phyloP scores from a whole-genome alignment of 1,284 basidiomycete species.

The Hemileia vastatrix region DNA sequence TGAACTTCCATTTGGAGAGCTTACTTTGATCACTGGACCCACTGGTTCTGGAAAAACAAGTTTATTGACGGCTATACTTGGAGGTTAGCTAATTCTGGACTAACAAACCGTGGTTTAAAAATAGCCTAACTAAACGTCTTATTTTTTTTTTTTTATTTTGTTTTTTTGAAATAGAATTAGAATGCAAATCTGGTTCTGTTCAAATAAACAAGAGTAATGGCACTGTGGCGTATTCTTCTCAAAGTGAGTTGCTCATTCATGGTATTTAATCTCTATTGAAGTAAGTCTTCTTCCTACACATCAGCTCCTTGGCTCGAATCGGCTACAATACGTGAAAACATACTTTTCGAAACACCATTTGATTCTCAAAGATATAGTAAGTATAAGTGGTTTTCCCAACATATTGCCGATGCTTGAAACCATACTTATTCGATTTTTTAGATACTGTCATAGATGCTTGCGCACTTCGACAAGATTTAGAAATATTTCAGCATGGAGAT shows the following conservation, averaged over 20 bases:
- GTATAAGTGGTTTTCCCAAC: background rate
- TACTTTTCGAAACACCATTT: conserved; percentile 14
- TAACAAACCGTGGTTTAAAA: no score
- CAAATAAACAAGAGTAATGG: conserved; percentile 17
- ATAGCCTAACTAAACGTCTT: no score
- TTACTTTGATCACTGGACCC: conserved; percentile 19
- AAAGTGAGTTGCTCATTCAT: no score
- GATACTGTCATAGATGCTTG: conserved; percentile 16
- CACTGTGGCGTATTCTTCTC: conserved; percentile 15
- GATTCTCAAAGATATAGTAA: conserved; percentile 18
- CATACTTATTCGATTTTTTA: background rate
- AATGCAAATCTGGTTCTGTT: conserved; percentile 15
- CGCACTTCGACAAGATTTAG: conserved; percentile 18
- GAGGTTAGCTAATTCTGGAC: conserved; percentile 5
- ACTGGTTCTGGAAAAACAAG: conserved; percentile 23
- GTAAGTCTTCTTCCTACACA: no score
- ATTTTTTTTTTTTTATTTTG: no score
- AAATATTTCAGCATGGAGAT: conserved; percentile 20
- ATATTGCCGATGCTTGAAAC: background rate
- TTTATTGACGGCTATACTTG: conserved; percentile 19
- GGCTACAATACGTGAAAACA: conserved; percentile 20
- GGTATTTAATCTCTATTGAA: no score
- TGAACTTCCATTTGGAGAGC: conserved; percentile 14
- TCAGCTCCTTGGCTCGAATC: conserved; percentile 21
- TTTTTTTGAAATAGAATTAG: no score